phyloP scores from a whole-genome alignment of 2,329 filamentous ascomycete genomes.

The Penicillium capsulatum region DNA sequence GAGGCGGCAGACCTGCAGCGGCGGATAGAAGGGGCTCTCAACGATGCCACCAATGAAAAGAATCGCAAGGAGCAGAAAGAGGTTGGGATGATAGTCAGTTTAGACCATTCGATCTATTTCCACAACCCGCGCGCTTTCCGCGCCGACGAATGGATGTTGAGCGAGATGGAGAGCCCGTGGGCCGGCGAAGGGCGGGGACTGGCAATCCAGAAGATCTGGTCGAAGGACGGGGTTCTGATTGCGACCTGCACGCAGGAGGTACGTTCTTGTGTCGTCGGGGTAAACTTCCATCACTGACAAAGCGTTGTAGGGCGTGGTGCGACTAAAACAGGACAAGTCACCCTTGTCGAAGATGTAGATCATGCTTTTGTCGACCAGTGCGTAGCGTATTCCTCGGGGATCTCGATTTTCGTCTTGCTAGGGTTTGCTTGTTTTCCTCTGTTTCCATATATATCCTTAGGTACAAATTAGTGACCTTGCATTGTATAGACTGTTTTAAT shows the following conservation, averaged over 20 bases:
- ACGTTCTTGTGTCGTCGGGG: constrained; percentile 20
- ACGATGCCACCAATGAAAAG: constrained; percentile 21
- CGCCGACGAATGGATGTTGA: constrained; percentile 51
- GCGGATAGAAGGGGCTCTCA: constrained; percentile 33
- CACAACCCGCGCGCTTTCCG: constrained; percentile 47
- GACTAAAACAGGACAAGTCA: too few species aligned
- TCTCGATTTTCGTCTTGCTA: too few species aligned
- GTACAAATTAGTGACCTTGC: too few species aligned
- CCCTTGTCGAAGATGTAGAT: background rate
- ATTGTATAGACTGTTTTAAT: too few species aligned
- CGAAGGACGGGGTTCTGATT: constrained; percentile 45
- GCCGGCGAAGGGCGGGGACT: constrained; percentile 49
- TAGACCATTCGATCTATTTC: constrained; percentile 52
- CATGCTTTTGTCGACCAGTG: too few species aligned
- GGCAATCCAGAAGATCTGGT: constrained; percentile 49
- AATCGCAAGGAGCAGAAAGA: constrained; percentile 30
- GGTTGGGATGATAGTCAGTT: constrained; percentile 50
- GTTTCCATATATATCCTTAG: too few species aligned
- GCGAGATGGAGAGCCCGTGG: constrained; percentile 50
- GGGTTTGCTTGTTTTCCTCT: too few species aligned
- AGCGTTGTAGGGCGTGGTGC: too few species aligned
- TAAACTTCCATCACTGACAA: background rate
- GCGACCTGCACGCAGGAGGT: constrained; percentile 51
- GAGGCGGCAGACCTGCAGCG: constrained; percentile 39
- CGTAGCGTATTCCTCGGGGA: too few species aligned